Conservation (phyloP, 805 yeast species). For the Candida insectorum region DNA sequence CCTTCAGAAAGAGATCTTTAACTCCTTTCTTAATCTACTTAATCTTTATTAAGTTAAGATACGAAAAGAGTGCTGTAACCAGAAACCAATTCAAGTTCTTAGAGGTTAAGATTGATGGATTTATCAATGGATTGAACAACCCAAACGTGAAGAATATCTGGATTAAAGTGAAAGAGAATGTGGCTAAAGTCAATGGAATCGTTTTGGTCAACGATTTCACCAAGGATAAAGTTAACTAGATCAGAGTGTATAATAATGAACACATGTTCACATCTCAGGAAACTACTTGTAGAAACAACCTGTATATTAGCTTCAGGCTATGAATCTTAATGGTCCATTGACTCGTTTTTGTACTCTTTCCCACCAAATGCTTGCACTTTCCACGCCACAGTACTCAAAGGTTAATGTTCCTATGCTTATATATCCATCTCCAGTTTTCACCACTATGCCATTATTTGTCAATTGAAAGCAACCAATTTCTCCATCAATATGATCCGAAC, state of each 20-base stretch:
- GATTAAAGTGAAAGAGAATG: constrained; percentile 29
- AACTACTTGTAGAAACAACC: too few species aligned
- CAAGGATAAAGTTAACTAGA: constrained; percentile 25
- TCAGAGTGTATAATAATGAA: too few species aligned
- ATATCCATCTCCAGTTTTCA: constrained; percentile 44
- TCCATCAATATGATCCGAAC: background rate
- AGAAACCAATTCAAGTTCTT: constrained; percentile 63
- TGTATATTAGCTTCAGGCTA: too few species aligned
- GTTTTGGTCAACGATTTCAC: constrained; percentile 33
- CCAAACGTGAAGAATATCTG: constrained; percentile 37
- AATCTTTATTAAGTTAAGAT: constrained; percentile 71
- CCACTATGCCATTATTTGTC: constrained; percentile 20
- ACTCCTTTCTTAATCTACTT: constrained; percentile 51
- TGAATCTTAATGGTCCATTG: too few species aligned
- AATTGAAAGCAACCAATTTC: constrained; percentile 1
- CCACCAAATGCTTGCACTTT: too few species aligned
- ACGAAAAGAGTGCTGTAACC: constrained; percentile 70
- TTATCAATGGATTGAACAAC: constrained; percentile 22
- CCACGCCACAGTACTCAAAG: constrained; percentile 53
- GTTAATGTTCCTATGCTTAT: constrained; percentile 40
- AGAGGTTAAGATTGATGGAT: constrained; percentile 51
- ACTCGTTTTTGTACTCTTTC: too few species aligned
- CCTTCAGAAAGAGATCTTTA: constrained; percentile 65
- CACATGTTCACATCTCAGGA: too few species aligned
- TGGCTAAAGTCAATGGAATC: constrained; percentile 25